phyloP scores from a whole-genome alignment of 225 moss, liverwort and hornwort species.

The Asterella californica region DNA sequence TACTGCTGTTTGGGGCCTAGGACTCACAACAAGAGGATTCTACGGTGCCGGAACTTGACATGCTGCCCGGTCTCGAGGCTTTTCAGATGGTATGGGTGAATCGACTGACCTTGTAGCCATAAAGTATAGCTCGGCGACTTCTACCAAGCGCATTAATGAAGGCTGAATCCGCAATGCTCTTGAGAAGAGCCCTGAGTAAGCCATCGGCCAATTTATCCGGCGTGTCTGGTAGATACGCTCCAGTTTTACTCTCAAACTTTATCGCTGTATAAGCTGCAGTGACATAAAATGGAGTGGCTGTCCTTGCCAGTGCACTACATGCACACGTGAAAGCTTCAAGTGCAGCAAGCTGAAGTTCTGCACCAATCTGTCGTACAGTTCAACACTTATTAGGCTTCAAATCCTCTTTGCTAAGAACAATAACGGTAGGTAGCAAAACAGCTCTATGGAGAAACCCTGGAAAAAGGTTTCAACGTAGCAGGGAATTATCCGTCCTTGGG shows the following conservation, averaged over 20 bases:
- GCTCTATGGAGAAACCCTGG: background rate
- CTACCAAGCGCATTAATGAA: conserved; percentile 49
- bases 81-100: background rate
- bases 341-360: conserved; percentile 69
- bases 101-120: conserved; percentile 52
- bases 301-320: conserved; percentile 64
- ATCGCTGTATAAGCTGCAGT: conserved; percentile 45
- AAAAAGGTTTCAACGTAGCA: background rate
- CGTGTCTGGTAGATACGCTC: conserved; percentile 33
- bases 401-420: background rate
- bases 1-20: background rate
- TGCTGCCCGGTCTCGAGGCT: background rate
- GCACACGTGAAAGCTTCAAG: conserved; percentile 62
- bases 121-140: conserved; percentile 48
- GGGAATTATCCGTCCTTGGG: no score
- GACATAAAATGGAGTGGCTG: conserved; percentile 49
- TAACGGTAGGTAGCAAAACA: background rate
- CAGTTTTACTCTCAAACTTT: conserved; percentile 40
- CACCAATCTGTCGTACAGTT: conserved; percentile 44
- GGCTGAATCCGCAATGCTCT: conserved; percentile 42
- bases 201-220: conserved; percentile 53
- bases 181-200: conserved; percentile 52
- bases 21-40: background rate
- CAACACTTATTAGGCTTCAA: background rate
- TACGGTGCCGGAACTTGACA: background rate